A percentile compares a stretch with the other conserved stretches of the same genome.
Conservation (phyloP, 805 yeast species). For the Wickerhamiella lipophila region DNA sequence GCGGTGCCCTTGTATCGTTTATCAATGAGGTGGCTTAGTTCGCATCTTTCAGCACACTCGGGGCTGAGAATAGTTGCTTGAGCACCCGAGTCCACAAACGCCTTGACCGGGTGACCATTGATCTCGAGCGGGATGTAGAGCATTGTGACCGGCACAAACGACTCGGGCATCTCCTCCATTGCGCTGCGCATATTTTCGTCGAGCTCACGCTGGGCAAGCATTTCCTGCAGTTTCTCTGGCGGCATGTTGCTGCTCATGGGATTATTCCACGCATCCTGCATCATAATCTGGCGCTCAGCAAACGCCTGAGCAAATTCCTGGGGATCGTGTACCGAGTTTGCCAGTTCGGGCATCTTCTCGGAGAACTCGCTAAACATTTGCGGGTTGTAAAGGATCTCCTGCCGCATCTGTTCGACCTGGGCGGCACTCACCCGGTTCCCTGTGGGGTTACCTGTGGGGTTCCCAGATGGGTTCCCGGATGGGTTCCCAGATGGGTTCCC, state of each 20-base stretch:
- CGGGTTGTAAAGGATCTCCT: conserved; percentile 28
- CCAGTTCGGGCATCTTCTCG: conserved; percentile 38
- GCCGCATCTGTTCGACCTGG: conserved; percentile 26
- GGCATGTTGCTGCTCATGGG: conserved; percentile 45
- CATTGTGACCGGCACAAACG: conserved; percentile 74
- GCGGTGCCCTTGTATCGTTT: conserved; percentile 71
- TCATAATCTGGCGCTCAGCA: conserved; percentile 36
- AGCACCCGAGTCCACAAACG: conserved; percentile 96
- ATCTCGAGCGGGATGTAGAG: conserved; percentile 65
- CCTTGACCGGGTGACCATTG: conserved; percentile 71
- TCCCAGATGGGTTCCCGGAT: no score
- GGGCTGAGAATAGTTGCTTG: conserved; percentile 76
- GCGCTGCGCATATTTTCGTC: conserved; percentile 69
- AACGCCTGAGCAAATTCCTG: conserved; percentile 34
- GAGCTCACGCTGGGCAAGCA: conserved; percentile 37
- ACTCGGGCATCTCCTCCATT: conserved; percentile 78
- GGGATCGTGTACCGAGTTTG: conserved; percentile 36
- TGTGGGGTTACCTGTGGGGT: no score
- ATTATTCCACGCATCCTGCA: conserved; percentile 38
- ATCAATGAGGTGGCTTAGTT: conserved; percentile 62
- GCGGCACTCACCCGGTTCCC: neutral
- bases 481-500: no score
- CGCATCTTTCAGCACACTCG: conserved; percentile 57
- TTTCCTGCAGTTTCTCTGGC: conserved; percentile 49
- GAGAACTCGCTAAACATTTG: conserved; percentile 26